Evolutionary conservation across 345 rosid species (phyloP).

Genomic region (Conringia planisiliqua): DNA sequence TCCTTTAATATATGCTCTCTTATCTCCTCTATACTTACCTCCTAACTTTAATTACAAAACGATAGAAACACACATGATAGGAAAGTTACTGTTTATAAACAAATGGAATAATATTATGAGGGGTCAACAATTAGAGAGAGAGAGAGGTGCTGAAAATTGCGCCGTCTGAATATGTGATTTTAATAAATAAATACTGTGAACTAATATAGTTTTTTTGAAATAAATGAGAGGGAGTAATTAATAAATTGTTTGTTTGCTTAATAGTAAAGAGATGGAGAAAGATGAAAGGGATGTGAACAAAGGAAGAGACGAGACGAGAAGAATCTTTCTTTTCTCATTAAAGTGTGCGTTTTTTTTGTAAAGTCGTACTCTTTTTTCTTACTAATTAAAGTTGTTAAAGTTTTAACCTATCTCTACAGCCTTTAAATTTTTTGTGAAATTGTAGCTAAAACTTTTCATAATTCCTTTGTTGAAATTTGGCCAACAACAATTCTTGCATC

Average conservation of each 20-base stretch:
- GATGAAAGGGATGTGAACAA: slow-evolving; percentile 27
- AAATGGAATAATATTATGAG: neutral
- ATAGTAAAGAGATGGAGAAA: neutral
- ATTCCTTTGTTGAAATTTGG: slow-evolving; percentile 14
- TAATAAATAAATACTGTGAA: neutral
- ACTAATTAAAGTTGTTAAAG: neutral
- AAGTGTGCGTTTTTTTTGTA: neutral
- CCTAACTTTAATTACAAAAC: too few relatives aligned
- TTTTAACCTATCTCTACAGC: neutral
- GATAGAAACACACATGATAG: too few relatives aligned
- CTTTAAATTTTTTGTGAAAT: neutral
- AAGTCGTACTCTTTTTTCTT: slow-evolving; percentile 21
- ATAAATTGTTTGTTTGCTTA: neutral
- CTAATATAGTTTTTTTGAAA: neutral
- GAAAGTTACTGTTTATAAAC: neutral
- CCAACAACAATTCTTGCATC: neutral
- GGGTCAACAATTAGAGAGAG: neutral
- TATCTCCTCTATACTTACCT: too few relatives aligned
- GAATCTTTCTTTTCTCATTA: slow-evolving; percentile 26
- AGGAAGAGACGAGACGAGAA: slow-evolving; percentile 36
- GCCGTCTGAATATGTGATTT: neutral
- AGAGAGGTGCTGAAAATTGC: slow-evolving; percentile 11
- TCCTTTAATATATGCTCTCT: too few relatives aligned
- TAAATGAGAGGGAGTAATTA: neutral
- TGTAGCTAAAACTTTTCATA: neutral